A percentile compares a stretch with the other conserved stretches of the same genome.
Evolutionary conservation across 208 protist species (phyloP).

Genomic region (Acanthamoeba divionensis): DNA sequence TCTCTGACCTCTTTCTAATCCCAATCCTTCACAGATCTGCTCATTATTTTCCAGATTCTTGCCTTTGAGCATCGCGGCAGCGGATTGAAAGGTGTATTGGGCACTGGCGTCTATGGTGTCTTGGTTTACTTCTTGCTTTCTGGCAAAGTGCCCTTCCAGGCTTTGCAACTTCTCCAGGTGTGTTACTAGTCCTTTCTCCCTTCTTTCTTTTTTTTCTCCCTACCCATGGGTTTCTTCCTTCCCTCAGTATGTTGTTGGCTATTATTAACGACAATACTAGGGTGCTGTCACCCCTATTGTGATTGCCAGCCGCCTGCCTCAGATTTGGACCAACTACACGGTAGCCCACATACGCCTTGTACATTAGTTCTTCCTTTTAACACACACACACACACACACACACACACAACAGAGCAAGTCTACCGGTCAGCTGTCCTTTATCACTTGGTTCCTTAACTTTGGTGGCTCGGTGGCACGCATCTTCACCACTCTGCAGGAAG

Average conservation of each 20-base stretch:
- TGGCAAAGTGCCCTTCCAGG: neutral
- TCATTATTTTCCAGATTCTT: conserved; percentile 37
- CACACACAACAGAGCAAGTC: too few relatives aligned
- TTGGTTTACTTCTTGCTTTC: neutral
- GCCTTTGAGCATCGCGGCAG: conserved; percentile 16
- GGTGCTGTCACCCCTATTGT: conserved; percentile 49
- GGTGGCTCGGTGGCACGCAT: conserved; percentile 63
- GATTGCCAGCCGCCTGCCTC: conserved; percentile 61
- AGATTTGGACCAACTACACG: conserved; percentile 57
- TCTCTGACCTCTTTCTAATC: neutral
- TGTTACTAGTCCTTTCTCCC: neutral
- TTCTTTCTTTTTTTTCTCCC: neutral
- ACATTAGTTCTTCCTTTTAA: neutral
- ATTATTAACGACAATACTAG: too few relatives aligned
- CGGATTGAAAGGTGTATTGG: neutral
- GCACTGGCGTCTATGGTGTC: conserved; percentile 2
- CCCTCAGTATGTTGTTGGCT: too few relatives aligned
- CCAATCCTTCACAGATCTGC: neutral
- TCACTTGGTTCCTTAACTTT: conserved; percentile 67
- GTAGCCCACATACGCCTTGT: too few relatives aligned
- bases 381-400: too few relatives aligned
- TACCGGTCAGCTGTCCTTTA: conserved; percentile 72
- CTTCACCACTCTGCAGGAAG: conserved; percentile 68
- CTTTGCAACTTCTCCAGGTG: neutral
- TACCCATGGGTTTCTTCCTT: neutral